Evolutionary conservation across 1,284 basidiomycete species (phyloP), one percentile per base, ranked within the genome.

Genomic region (Leccinum griseonigrum): DNA sequence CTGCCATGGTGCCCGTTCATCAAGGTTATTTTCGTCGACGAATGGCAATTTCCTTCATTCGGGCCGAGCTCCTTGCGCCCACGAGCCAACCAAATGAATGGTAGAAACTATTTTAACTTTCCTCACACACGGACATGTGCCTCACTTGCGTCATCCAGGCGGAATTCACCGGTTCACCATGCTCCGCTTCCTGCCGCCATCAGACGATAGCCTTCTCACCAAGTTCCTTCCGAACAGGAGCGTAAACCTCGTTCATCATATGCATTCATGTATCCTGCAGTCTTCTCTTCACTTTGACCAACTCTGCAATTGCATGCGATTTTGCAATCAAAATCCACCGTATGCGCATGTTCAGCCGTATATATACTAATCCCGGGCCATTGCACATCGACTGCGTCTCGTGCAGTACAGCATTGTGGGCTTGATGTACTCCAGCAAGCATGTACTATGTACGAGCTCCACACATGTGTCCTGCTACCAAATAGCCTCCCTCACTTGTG

Each of bases 171-270:
- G 40, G 14, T 29, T 52, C 6, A n/a, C 16, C 28, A 29, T 56
- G 43, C 60, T 66, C 69, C 60, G 48, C 54, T 53, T 57, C 54
- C 31, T 38, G 48, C 56, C 22, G 22, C n/a, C 22, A 59, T 56
- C 54, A 53, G 61, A 71, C 43, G 56, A 63, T 32, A 53, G 14
- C 16, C 59, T 65, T 71, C 52, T 69, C 52, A 11, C 3, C 60
- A 65, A 60, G 70, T 5, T 72, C 71, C 69, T 72, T 72, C 70
- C 68, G 71, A 61, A 60, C 56, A 59, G 56, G 61, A 60, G 46
- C 56, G 54, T 54, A 68, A 68, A 66, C 66, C 61, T 56, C 58
- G 34, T 55, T 54, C 57, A 53, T 67, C 58, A 57, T 62, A 61
- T 67, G 65, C 31, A 10, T 29, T 50, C 60, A 57, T 62, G 36